Evolutionary conservation across 306 rosid genomes (phyloP).

Genomic region (Glycine latifolia): DNA sequence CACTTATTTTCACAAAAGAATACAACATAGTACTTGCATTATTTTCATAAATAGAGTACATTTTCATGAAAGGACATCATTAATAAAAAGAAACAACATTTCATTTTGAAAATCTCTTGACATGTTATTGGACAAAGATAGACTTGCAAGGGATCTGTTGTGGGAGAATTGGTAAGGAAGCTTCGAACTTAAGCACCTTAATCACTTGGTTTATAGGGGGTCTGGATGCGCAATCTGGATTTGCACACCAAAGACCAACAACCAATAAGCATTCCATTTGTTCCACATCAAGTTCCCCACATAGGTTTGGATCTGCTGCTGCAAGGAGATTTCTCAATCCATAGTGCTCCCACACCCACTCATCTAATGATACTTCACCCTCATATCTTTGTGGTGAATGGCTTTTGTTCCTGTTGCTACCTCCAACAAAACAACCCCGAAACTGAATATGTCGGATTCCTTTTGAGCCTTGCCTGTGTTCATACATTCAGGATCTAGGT

Average conservation of each 20-base stretch:
- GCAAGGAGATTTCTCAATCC: constrained; percentile 22
- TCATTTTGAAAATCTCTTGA: neutral
- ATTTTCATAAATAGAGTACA: neutral
- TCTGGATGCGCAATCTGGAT: constrained; percentile 34
- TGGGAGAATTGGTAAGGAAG: constrained; percentile 43
- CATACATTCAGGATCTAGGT: constrained; percentile 40
- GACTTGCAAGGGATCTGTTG: constrained; percentile 14
- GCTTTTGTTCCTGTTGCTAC: constrained; percentile 60
- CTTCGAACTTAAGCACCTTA: constrained; percentile 41
- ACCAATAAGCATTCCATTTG: constrained; percentile 44
- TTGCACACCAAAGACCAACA: no score
- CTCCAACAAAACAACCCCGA: constrained; percentile 62
- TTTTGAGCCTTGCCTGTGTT: constrained; percentile 30
- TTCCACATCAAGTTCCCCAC: constrained; percentile 34
- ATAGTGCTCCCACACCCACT: constrained; percentile 55
- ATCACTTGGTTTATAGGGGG: constrained; percentile 39
- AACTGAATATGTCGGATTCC: constrained; percentile 49
- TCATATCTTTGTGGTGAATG: neutral
- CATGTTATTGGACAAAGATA: no score
- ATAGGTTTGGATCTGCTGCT: constrained; percentile 42
- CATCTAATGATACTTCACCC: constrained; percentile 29
- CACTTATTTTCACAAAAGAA: no score
- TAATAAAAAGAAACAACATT: neutral
- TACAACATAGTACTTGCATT: no score
- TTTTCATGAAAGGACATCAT: neutral